These are phyloP conservation scores for Fusarium nurragi DNA, from an alignment of 2,329 filamentous ascomycete species.

Conservation along the genomic window DNA sequence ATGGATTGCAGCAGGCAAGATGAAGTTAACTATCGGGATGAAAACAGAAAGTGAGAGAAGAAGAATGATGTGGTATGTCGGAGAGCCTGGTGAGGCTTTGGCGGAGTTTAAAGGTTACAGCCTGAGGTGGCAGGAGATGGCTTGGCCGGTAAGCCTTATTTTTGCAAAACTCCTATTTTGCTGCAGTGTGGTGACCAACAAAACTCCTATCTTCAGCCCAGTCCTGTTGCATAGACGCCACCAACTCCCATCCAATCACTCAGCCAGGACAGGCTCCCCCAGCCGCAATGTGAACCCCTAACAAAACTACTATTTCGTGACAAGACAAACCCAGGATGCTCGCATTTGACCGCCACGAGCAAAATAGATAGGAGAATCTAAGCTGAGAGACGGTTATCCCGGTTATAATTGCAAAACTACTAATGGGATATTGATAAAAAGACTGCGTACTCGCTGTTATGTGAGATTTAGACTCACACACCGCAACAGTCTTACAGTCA, in stretches of 20 bases:
- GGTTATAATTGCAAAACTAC: constrained; percentile 4
- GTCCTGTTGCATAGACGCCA: not conserved
- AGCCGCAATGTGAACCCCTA: not conserved
- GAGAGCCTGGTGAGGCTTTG: too few relatives aligned
- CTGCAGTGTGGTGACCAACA: not conserved
- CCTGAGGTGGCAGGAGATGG: too few relatives aligned
- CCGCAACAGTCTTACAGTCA: not conserved
- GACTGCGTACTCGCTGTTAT: not conserved
- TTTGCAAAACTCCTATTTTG: constrained; percentile 7
- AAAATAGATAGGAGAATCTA: not conserved
- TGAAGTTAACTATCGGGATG: not conserved
- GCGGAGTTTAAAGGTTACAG: too few relatives aligned
- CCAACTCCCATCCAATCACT: not conserved
- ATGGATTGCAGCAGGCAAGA: too few relatives aligned
- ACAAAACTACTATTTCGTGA: not conserved
- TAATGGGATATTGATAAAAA: not conserved
- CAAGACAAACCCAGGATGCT: not conserved
- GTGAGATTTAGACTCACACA: not conserved
- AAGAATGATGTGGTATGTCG: not conserved
- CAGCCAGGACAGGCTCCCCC: too few relatives aligned
- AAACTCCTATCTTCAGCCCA: not conserved
- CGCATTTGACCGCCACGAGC: not conserved
- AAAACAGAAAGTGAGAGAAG: not conserved
- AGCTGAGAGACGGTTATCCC: too few relatives aligned
- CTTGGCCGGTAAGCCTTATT: too few relatives aligned